Evolutionary conservation across 768 basidiomycete genomes (phyloP).

Genomic region (Lanmaoa pseudosensibilis): DNA sequence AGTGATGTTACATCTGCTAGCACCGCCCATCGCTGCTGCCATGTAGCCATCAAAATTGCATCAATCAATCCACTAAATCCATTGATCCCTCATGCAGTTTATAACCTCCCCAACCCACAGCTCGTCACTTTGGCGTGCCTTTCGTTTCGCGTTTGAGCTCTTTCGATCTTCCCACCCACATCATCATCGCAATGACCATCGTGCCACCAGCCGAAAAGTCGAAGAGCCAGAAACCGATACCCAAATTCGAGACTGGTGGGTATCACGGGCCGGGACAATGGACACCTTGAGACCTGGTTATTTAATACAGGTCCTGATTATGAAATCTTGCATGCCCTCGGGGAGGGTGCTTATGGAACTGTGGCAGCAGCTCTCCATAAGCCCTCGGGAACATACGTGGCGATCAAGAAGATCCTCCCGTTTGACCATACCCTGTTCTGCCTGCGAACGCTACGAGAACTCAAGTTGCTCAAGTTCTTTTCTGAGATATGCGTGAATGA

Average conservation of each 20-base stretch:
- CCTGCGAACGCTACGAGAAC: constrained; percentile 83
- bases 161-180: not conserved
- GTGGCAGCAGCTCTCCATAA: constrained; percentile 87
- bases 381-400: constrained; percentile 79
- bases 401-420: constrained; percentile 93
- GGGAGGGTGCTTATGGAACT: constrained; percentile 88
- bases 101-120: not conserved
- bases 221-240: constrained; percentile 63
- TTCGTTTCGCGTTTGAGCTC: not conserved
- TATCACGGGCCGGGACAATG: not conserved
- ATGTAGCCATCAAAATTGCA: constrained; percentile 9
- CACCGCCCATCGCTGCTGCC: constrained; percentile 3
- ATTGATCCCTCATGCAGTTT: not conserved
- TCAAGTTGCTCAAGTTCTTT: constrained; percentile 87
- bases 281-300: constrained; percentile 2
- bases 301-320: constrained; percentile 61
- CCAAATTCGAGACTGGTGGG: constrained; percentile 72
- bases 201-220: constrained; percentile 11
- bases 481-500: constrained; percentile 78
- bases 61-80: constrained; percentile 9
- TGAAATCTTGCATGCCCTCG: constrained; percentile 69
- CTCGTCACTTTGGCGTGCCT: not conserved
- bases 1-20: not conserved
- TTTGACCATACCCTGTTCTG: constrained; percentile 95
- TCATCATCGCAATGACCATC: constrained; percentile 4